Evolutionary conservation across 495 filamentous ascomycete species (phyloP).

Genomic region (Penicillium diatomitis): DNA sequence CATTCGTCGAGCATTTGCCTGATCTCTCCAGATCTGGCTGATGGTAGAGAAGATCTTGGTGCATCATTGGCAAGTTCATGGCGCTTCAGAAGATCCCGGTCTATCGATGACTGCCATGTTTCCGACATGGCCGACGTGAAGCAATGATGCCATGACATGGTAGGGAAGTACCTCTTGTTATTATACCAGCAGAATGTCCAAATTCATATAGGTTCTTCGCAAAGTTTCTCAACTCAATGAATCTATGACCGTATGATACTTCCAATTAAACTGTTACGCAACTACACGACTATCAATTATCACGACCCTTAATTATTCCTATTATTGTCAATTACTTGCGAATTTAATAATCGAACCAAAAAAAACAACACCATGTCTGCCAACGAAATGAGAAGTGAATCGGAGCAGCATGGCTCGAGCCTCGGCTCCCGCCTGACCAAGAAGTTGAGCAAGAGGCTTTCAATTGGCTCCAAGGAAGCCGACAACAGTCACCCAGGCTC

Average conservation of each 20-base stretch:
- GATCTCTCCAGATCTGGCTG: neutral
- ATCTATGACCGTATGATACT: constrained; percentile 14
- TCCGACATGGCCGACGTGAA: constrained; percentile 5
- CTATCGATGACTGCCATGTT: neutral
- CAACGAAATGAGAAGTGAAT: constrained; percentile 6
- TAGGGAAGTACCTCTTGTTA: constrained; percentile 7
- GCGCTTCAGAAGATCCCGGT: neutral
- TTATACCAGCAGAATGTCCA: neutral
- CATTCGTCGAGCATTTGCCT: too few species aligned
- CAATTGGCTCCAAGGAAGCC: constrained; percentile 8
- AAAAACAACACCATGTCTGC: constrained; percentile 13
- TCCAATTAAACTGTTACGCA: constrained; percentile 4
- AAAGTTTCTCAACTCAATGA: constrained; percentile 5
- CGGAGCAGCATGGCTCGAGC: constrained; percentile 9
- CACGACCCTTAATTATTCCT: neutral
- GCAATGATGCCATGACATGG: constrained; percentile 17
- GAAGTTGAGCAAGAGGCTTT: constrained; percentile 14
- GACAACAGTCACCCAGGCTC: neutral
- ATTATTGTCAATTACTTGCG: constrained; percentile 1
- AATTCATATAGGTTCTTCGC: too few species aligned
- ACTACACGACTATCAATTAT: neutral
- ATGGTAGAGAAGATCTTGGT: neutral
- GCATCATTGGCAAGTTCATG: neutral
- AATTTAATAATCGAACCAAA: neutral
- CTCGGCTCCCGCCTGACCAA: constrained; percentile 11